Evolutionary conservation across 257 asterid genomes (phyloP), one percentile per base, ranked within the genome.

Genomic region (Nicotiana undulata): DNA sequence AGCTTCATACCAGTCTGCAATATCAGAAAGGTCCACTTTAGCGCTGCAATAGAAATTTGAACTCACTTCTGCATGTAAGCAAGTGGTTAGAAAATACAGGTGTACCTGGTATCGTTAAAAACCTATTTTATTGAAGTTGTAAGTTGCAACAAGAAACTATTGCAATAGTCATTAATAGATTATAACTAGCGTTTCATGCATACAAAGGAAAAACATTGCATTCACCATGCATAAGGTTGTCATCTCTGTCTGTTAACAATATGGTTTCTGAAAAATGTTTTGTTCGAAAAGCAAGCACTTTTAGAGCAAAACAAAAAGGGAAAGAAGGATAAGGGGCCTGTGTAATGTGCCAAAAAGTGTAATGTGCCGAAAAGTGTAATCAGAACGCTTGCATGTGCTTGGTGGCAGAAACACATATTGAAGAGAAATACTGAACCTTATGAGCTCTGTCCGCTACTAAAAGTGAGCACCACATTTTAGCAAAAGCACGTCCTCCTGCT

Each of bases 1-100:
- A 93, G 88, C 88, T 86, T 90, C 56, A 84, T 83, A 89, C 98
- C 99, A 87, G 88, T 84, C 98, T 93, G 91, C 60, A 88, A 86
- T 63, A 79, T 24, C 6, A 79, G 29, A 22, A 46, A 64, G 18
- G 28, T 49, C 26, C 22, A 81, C 31, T 85, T 76, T 83, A 80
- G 83, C 64, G 75, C 67, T 74, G 86, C 75, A 80, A 80, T 56
- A 79, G 55, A 75, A 66, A 67, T 28, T 63, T 56, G 60, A 77
- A 8, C 77, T 75, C 52, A 83, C 66, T 76, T 67, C 51, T 31
- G 64, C 49, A 61, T 79, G 76, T 81, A 83, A 15, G 44, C 79
- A 87, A 79, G 74, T 46, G 17, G 15, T 74, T 4, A 74, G 61
- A 24, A 37, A 74, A 46, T 74, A 49, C 40, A 74, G 24, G 7